Percentiles rank a stretch among this genome's conserved stretches.
Evolutionary conservation across 768 basidiomycete species (phyloP).

Genomic region (Suillus clintonianus): DNA sequence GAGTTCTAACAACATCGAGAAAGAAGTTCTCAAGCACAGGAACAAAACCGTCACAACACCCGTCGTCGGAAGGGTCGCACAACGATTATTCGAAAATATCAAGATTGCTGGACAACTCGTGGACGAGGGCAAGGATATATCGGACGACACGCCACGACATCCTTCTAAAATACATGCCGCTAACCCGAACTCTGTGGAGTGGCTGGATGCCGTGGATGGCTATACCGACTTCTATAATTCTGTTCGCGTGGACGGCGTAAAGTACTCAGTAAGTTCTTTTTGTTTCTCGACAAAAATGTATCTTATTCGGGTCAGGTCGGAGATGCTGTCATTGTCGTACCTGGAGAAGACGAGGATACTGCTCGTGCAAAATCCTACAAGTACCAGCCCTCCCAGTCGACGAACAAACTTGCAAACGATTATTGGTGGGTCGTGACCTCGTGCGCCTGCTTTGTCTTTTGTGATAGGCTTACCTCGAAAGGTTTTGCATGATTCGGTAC

Average conservation of each 20-base stretch:
- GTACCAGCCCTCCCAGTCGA: conserved; percentile 44
- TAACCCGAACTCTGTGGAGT: conserved; percentile 36
- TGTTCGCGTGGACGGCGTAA: conserved; percentile 56
- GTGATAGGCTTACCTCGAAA: conserved; percentile 23
- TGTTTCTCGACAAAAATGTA: neutral
- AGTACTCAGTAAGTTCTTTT: conserved; percentile 50
- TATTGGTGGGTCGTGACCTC: conserved; percentile 52
- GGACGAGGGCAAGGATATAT: conserved; percentile 29
- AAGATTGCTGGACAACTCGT: conserved; percentile 35
- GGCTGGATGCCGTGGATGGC: conserved; percentile 28
- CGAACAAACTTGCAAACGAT: conserved; percentile 56
- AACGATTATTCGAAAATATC: conserved; percentile 49
- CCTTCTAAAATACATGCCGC: conserved; percentile 25
- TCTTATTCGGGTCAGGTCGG: conserved; percentile 47
- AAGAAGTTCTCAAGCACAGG: conserved; percentile 37
- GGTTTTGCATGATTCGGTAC: conserved; percentile 73
- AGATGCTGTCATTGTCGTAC: conserved; percentile 63
- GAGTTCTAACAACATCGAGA: conserved; percentile 21
- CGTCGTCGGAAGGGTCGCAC: conserved; percentile 45
- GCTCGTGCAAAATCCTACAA: conserved; percentile 42
- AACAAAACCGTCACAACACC: conserved; percentile 47
- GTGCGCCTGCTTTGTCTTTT: neutral
- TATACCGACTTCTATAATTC: conserved; percentile 40
- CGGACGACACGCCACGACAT: conserved; percentile 11
- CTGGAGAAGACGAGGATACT: conserved; percentile 50